Evolutionary conservation across 2,329 filamentous ascomycete species (phyloP), one percentile per base, ranked within the genome.

Genomic region (Aspergillus fischeri): DNA sequence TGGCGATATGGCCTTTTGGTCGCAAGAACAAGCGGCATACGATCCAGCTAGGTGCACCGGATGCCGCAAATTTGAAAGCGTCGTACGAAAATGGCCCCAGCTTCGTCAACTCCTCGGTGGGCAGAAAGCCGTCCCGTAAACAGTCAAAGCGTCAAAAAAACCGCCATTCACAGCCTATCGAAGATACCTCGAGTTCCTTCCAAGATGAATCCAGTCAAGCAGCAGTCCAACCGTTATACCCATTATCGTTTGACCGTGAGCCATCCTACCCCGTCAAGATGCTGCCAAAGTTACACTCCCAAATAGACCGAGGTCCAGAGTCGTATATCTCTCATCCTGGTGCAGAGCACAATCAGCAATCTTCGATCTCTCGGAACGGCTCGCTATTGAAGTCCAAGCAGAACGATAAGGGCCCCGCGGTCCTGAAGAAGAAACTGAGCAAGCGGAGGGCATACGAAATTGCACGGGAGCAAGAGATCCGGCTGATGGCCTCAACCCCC

Each of bases 1-100:
- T 93, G 90, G 85, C 87, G 72, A 79, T 92, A 75, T 95, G 91
- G 91, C 90, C 87, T 60, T 96, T 95, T 75, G 82, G 87, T 75
- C 86, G 88, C 69, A 87, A 83, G 77, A 87, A 83, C 76, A 87
- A 86, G 75, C 86, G 86, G 75, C 85, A 84, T 73, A 82, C 81
- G 65, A 81, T 81, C 65, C 75, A 83, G 63, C 76, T 81, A 58
- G 82, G 82, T 67, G 74, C 80, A 68, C 80, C 85, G 70, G 77
- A 77, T 63, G 74, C 73, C 63, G 68, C 63, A n/a, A 61, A 70
- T 60, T 64, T 72, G 59, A 72, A 63, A 51, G 49, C 69, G 64
- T 59, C 74, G 73, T 63, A 77, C 74, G 65, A 63, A 44, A 53
- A 60, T 56, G 65, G 60, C 52, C 55, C 65, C 28, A 63, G 59